Conservation (phyloP, 192 early-diverging fungal species). For the Backusella macrospora region DNA sequence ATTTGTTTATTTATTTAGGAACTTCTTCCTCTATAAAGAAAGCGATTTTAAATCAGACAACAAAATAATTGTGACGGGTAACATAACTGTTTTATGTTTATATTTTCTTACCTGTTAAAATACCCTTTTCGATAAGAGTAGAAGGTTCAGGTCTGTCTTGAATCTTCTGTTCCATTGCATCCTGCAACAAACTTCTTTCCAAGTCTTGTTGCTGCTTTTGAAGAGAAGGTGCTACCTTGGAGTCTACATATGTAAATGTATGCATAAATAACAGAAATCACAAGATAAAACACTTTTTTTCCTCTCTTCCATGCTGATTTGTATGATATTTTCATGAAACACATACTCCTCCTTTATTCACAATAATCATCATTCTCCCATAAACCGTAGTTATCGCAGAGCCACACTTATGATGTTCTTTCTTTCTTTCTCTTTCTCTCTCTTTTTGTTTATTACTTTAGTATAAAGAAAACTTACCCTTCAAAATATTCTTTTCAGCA, state of each 20-base stretch:
- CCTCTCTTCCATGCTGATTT: background rate
- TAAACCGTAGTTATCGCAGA: no score
- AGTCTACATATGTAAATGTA: conserved; percentile 24
- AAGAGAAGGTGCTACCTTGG: conserved; percentile 51
- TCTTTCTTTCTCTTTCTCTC: no score
- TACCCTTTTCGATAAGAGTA: conserved; percentile 58
- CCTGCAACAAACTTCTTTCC: conserved; percentile 48
- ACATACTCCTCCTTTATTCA: background rate
- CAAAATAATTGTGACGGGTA: background rate
- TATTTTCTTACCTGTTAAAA: conserved; percentile 44
- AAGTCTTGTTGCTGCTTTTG: conserved; percentile 49
- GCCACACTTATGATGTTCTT: no score
- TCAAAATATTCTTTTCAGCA: conserved; percentile 55
- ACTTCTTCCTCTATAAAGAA: background rate
- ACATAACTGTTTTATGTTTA: no score
- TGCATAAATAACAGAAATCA: background rate
- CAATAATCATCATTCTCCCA: background rate
- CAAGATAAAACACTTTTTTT: background rate
- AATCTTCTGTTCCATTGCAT: conserved; percentile 52
- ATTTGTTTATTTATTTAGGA: conserved; percentile 10
- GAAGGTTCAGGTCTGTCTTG: conserved; percentile 47
- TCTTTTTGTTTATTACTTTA: background rate
- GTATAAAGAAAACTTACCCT: conserved; percentile 37
- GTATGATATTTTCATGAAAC: background rate
- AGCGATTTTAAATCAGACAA: background rate